Base-by-base conservation (phyloP, 2,329 filamentous ascomycete species). In the Plectosphaerella cucumerina region DNA sequence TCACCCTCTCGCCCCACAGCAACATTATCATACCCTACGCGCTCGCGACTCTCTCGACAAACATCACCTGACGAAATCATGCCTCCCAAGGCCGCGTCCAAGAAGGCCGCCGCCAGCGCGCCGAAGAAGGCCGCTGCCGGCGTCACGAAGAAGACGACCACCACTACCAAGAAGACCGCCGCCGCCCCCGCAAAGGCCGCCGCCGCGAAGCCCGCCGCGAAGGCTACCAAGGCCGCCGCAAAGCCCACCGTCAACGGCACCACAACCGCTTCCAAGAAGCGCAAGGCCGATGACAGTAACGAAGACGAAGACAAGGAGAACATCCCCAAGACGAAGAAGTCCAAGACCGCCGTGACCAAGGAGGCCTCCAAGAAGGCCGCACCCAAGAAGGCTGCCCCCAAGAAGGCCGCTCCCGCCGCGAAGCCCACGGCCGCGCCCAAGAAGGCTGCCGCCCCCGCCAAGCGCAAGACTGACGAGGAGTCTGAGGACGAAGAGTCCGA, bases 111-210 rank as follows among this genome's bases (percentile, higher is more conserved):
- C 47, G 61, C 48, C 18, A 45, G 51, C 8, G 51, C 58, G 8
- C 46, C 60, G 23, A 64, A 62, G 53, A 56, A 59, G 49, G 45
- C 51, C 26, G 52, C 53, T 31, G 45, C 57, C 3, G 50, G 56
- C 4, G 3, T 55, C 20, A 51, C 55, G 43, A 59, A 58, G 26
- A 26, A 47, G 1, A 43, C 60, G 20, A 49, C 58, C 12, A 61
- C 63, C 44, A 49, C 58, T 6, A 55, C 60, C 47, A 58, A 60
- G 49, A 63, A 65, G 12, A 55, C 73, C 37, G 61, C 62, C 18
- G 53, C 53, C 33, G 21, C 26, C 12, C 26, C 41, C 31, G 61
- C 71, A 48, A 78, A 79, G 67, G 53, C 60, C 35, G 44, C 60
- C 35, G 44, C 53, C 11, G 53, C 59, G 17, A 59, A 60, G 51